Evolutionary conservation across 805 yeast species (phyloP).

Genomic region (Kuraishia molischiana): DNA sequence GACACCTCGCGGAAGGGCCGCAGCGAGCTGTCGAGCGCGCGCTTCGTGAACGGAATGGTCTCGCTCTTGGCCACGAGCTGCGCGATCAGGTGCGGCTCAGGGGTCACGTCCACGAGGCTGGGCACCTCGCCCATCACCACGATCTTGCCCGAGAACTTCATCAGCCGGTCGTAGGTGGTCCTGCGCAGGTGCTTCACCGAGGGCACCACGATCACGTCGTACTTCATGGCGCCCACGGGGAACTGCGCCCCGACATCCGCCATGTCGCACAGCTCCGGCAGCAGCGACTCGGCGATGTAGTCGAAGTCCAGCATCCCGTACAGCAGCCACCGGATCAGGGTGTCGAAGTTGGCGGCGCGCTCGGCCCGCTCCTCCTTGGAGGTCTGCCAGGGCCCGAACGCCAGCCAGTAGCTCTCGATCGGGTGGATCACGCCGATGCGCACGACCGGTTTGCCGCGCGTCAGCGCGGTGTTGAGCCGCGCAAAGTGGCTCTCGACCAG

Average conservation of each 20-base stretch:
- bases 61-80: neutral
- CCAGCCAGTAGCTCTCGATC: conserved; percentile 7
- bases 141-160: conserved; percentile 4
- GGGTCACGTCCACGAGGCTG: conserved; percentile 3
- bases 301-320: conserved; percentile 7
- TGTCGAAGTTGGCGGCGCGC: conserved; percentile 5
- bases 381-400: conserved; percentile 6
- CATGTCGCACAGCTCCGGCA: conserved; percentile 3
- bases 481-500: conserved; percentile 6
- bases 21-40: conserved; percentile 3
- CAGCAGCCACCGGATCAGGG: conserved; percentile 4
- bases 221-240: conserved; percentile 5
- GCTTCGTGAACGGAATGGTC: conserved; percentile 5
- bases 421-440: conserved; percentile 8
- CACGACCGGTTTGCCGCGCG: conserved; percentile 6
- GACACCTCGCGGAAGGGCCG: conserved; percentile 5
- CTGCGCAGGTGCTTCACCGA: conserved; percentile 3
- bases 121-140: conserved; percentile 7
- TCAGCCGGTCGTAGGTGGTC: conserved; percentile 5
- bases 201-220: conserved; percentile 7
- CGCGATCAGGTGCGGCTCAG: neutral
- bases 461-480: conserved; percentile 4
- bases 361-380: conserved; percentile 5
- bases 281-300: conserved; percentile 7
- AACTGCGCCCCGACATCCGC: conserved; percentile 3